These are phyloP conservation scores for Plasmodium gaboni DNA, from an alignment of 169 alveolate genomes.

Conservation along the genomic window DNA sequence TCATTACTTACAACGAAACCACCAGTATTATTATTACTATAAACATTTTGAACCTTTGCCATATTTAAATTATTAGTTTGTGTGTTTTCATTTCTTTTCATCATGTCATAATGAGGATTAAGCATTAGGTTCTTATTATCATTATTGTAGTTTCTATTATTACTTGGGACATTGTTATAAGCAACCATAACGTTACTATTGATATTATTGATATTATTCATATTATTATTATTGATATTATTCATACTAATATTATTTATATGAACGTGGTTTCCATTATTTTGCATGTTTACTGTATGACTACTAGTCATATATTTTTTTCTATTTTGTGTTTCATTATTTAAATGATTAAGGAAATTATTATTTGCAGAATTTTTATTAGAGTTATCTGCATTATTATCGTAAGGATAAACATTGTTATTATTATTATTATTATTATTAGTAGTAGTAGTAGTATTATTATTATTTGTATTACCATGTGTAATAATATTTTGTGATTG, in stretches of 20 bases:
- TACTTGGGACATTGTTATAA: background rate
- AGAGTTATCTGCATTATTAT: too few species aligned
- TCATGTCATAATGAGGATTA: conserved; percentile 8
- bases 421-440: background rate
- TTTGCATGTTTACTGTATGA: too few species aligned
- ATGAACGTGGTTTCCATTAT: too few species aligned
- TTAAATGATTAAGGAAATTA: too few species aligned
- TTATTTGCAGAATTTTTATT: too few species aligned
- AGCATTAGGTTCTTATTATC: background rate
- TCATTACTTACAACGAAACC: background rate
- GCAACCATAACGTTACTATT: too few species aligned
- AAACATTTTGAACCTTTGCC: conserved; percentile 14
- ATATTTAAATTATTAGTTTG: conserved; percentile 9
- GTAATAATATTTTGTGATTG: background rate
- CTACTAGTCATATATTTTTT: too few species aligned
- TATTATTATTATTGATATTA: too few species aligned
- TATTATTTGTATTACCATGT: background rate
- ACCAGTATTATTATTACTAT: background rate
- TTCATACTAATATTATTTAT: too few species aligned
- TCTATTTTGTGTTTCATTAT: too few species aligned
- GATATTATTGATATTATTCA: too few species aligned
- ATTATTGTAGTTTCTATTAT: background rate
- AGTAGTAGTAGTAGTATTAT: background rate
- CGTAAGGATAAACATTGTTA: background rate
- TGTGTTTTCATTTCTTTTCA: background rate